Evolutionary conservation across 2,329 filamentous ascomycete genomes (phyloP).

Genomic region (Fusarium goolgardi): DNA sequence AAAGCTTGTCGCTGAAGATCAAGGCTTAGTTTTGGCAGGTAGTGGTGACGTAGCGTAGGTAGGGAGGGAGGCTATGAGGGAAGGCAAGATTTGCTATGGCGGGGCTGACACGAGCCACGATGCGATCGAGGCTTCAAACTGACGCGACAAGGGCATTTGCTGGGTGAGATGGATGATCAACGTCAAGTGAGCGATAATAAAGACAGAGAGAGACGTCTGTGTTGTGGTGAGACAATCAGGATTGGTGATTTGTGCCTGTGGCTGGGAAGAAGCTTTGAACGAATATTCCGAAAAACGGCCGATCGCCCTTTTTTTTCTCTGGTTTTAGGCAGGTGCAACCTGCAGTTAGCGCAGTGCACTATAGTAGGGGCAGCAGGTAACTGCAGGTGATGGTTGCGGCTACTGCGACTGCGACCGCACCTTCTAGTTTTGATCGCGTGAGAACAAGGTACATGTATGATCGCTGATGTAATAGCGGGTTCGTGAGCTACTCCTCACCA

Average conservation of each 20-base stretch:
- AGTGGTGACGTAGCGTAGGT: constrained; percentile 37
- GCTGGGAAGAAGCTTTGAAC: not conserved
- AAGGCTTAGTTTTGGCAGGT: constrained; percentile 1
- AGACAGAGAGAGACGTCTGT: not conserved
- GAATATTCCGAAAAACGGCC: constrained; percentile 18
- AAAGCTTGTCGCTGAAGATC: constrained; percentile 21
- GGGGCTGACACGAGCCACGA: constrained; percentile 39
- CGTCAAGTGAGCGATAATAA: not conserved
- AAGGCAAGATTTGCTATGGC: constrained; percentile 26
- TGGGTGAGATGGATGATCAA: not conserved
- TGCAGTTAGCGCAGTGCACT: not conserved
- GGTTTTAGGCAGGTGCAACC: constrained; percentile 4
- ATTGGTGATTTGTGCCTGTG: not conserved
- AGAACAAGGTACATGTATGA: constrained; percentile 19
- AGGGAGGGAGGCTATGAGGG: not conserved
- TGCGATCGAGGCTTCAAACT: constrained; percentile 30
- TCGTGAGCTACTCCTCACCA: not conserved
- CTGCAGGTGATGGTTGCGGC: constrained; percentile 26
- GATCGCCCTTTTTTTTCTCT: constrained; percentile 15
- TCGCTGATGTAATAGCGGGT: constrained; percentile 23
- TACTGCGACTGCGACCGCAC: not conserved
- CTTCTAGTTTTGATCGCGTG: constrained; percentile 23
- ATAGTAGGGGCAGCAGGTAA: not conserved
- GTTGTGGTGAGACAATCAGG: constrained; percentile 21
- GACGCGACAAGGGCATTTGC: constrained; percentile 24